Base-by-base conservation (phyloP, 192 early-diverging fungal species). In the Tieghemiomyces parasiticus region DNA sequence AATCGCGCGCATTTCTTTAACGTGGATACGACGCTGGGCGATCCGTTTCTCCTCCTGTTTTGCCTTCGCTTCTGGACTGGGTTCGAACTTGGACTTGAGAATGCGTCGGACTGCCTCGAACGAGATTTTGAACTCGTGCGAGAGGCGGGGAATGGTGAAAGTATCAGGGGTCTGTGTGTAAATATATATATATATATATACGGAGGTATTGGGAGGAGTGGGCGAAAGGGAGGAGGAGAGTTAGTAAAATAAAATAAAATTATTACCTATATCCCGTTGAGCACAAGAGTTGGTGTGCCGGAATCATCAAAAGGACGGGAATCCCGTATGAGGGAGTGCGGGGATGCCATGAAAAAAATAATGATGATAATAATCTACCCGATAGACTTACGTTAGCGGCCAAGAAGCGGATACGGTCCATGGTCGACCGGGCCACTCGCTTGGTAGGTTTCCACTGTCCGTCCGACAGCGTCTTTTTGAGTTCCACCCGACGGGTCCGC, bases 61-160 rank as follows among this genome's bases (percentile, higher is more conserved):
- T 49, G 70, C 62, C 13, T 60, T 70, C 0, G 35, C 61, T 28
- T 62, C 62, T 33, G 47, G 47, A 0, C 59, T 56, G 20, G 77
- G 72, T 50, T 50, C 60, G 59, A 68, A 79, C 34, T 63, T 69
- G 10, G 74, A 74, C 59, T 76, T 79, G 46, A 79, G 60, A n/a
- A 79, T 79, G 6, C 77, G 72, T 38, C 68, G 47, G 24, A 79
- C 53, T 12, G 74, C 63, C 54, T 79, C 77, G 29, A 69, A 66
- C 32, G 77, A 79, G 9, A 79, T 48, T 46, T 74, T 74, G 52
- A 79, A 79, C 62, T 76, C 69, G 29, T 67, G 64, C 1, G 77
- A 73, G 9, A 79, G 66, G 22, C 62, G 63, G 35, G 67, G 46
- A 35, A 74, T 44, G 22, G 70, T 72, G 63, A 71, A 76, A 28